Conservation (phyloP, 2,329 filamentous ascomycete species). For the Westerdykella sp. region DNA sequence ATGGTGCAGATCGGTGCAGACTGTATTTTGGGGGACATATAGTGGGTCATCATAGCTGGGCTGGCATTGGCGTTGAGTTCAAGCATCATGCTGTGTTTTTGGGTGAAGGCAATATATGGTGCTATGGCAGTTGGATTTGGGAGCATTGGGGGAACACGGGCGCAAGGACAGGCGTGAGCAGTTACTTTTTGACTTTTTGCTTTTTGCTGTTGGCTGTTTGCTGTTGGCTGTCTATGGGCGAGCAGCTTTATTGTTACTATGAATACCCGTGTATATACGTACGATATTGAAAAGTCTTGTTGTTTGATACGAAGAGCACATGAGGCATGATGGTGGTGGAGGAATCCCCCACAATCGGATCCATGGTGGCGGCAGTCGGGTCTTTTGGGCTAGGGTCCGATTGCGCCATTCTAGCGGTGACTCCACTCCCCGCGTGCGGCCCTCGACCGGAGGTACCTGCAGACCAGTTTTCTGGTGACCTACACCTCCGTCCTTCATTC, state of each 20-base stretch:
- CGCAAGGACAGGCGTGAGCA: too few species aligned
- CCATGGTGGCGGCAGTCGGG: too few species aligned
- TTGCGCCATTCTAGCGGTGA: slow-evolving; percentile 33
- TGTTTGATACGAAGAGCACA: too few species aligned
- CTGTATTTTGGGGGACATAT: background rate
- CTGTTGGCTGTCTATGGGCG: too few species aligned
- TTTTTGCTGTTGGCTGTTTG: too few species aligned
- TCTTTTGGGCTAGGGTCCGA: slow-evolving; percentile 12
- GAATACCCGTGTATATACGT: too few species aligned
- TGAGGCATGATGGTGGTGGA: too few species aligned
- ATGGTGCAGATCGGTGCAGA: background rate
- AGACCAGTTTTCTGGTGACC: slow-evolving; percentile 4
- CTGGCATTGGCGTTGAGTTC: background rate
- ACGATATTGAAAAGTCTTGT: background rate
- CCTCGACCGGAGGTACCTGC: slow-evolving; percentile 7
- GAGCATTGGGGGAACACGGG: too few species aligned
- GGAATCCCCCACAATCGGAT: too few species aligned
- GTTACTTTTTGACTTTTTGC: too few species aligned
- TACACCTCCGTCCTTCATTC: slow-evolving; percentile 4
- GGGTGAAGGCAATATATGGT: background rate
- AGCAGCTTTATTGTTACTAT: too few species aligned
- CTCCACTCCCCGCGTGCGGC: slow-evolving; percentile 14
- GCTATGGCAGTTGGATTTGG: background rate
- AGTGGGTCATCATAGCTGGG: background rate
- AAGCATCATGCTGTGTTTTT: background rate